Percentiles rank a stretch among this genome's conserved stretches.
phyloP scores from a whole-genome alignment of 1,284 basidiomycete species.

The Cutaneotrichosporon cutaneum region DNA sequence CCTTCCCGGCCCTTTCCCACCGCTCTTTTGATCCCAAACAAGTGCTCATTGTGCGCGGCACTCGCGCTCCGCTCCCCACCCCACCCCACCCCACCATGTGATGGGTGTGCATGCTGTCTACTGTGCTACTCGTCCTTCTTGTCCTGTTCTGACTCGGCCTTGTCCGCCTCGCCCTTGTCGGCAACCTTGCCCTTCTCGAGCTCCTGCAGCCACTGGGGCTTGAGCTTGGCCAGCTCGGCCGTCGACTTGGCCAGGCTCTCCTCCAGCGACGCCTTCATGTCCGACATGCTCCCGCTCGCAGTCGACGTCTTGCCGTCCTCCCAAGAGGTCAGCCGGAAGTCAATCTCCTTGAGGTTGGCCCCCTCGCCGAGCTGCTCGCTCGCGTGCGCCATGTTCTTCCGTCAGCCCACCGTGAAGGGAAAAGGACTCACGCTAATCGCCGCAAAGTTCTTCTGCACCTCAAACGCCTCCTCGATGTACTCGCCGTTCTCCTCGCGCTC shows the following conservation, averaged over 20 bases:
- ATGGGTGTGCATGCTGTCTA: conserved; percentile 7
- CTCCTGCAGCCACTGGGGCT: conserved; percentile 42
- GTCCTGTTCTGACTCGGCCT: background rate
- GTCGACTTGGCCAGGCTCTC: conserved; percentile 30
- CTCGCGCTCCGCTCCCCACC: background rate
- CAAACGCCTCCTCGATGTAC: conserved; percentile 33
- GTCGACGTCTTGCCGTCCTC: conserved; percentile 11
- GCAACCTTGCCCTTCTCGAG: conserved; percentile 23
- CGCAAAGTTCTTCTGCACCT: conserved; percentile 27
- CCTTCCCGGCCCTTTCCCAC: too few relatives aligned
- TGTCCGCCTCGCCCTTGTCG: too few relatives aligned
- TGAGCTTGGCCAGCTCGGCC: conserved; percentile 34
- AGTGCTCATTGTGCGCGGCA: too few relatives aligned
- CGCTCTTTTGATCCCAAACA: too few relatives aligned
- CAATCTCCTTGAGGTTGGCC: conserved; percentile 26
- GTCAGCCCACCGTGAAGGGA: background rate
- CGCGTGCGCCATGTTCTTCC: conserved; percentile 29
- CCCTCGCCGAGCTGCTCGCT: conserved; percentile 16
- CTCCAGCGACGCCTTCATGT: conserved; percentile 32
- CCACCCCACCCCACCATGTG: background rate
- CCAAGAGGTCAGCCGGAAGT: conserved; percentile 18
- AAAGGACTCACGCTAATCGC: conserved; percentile 16
- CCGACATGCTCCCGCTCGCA: conserved; percentile 24
- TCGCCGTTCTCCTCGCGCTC: conserved; percentile 41
- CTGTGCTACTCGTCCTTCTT: conserved; percentile 11